Percentiles rank a stretch among this genome's conserved stretches.
Conservation (phyloP, 371 early-diverging fungal genomes). For the Mucor indicus region DNA sequence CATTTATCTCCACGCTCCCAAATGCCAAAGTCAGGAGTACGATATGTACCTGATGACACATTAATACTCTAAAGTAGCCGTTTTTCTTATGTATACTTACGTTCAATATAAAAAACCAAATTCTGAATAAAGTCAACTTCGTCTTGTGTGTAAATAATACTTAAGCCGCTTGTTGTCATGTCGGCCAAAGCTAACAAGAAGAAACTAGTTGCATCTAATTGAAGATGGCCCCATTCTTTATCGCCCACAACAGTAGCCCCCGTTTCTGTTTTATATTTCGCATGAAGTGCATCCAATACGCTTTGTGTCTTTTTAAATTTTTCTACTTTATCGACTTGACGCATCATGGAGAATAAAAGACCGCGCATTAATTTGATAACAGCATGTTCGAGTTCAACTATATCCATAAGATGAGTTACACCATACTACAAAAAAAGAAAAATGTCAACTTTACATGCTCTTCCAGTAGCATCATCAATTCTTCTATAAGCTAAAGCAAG, state of each 20-base stretch:
- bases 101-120: constrained; percentile 86
- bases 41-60: constrained; percentile 44
- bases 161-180: constrained; percentile 81
- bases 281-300: constrained; percentile 74
- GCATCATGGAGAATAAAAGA: constrained; percentile 84
- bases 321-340: constrained; percentile 83
- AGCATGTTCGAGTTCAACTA: constrained; percentile 83
- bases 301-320: constrained; percentile 78
- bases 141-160: constrained; percentile 80
- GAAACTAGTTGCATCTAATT: constrained; percentile 84
- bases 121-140: constrained; percentile 92
- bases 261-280: constrained; percentile 84
- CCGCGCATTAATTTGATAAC: constrained; percentile 79
- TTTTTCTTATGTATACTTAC: constrained; percentile 24
- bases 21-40: constrained; percentile 88
- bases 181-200: constrained; percentile 80
- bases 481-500: constrained; percentile 83
- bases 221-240: constrained; percentile 79
- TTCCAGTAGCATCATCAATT: constrained; percentile 78
- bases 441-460: constrained; percentile 85
- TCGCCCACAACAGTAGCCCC: constrained; percentile 90
- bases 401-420: too few species aligned
- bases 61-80: not conserved
- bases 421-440: too few species aligned
- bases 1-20: constrained; percentile 93